Percentiles rank a stretch among this genome's conserved stretches.
These are phyloP conservation scores for Claviceps pazoutovae DNA, from an alignment of 2,329 filamentous ascomycete species.

Conservation along the genomic window DNA sequence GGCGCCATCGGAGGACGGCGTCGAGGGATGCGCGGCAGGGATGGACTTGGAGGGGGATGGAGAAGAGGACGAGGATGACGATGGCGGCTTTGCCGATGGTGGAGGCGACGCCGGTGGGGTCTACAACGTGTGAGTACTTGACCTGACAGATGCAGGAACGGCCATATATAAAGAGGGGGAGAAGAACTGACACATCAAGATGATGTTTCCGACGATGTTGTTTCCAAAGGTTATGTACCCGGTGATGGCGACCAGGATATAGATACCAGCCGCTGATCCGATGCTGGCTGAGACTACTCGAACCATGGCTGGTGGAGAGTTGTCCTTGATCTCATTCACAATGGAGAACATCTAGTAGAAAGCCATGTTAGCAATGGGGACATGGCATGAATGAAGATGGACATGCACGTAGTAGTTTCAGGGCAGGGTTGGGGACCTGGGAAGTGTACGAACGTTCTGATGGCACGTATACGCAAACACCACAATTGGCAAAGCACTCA, in stretches of 20 bases:
- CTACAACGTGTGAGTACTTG: conserved; percentile 14
- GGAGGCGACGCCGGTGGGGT: conserved; percentile 46
- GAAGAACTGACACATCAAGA: conserved; percentile 64
- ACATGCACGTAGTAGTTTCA: too few relatives aligned
- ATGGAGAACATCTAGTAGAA: conserved; percentile 83
- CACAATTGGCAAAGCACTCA: conserved; percentile 84
- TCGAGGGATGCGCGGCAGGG: conserved; percentile 92
- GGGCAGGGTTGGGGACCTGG: too few relatives aligned
- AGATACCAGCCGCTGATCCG: conserved; percentile 73
- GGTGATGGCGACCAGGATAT: conserved; percentile 83
- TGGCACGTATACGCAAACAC: conserved; percentile 99
- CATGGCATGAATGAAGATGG: background rate
- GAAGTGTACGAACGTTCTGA: conserved; percentile 57
- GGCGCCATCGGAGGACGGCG: conserved; percentile 87
- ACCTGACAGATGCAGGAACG: too few relatives aligned
- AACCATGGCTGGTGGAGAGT: conserved; percentile 60
- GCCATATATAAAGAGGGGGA: too few relatives aligned
- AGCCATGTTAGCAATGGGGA: conserved; percentile 12
- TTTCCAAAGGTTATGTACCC: conserved; percentile 94
- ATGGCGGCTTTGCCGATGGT: conserved; percentile 93
- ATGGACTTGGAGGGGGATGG: conserved; percentile 88
- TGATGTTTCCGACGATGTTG: conserved; percentile 79
- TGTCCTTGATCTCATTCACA: conserved; percentile 82
- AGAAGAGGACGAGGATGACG: conserved; percentile 90
- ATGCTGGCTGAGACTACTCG: conserved; percentile 73